Evolutionary conservation across 2,329 filamentous ascomycete species (phyloP), one percentile per base, ranked within the genome.

Genomic region (Thermomyces lanuginosus): DNA sequence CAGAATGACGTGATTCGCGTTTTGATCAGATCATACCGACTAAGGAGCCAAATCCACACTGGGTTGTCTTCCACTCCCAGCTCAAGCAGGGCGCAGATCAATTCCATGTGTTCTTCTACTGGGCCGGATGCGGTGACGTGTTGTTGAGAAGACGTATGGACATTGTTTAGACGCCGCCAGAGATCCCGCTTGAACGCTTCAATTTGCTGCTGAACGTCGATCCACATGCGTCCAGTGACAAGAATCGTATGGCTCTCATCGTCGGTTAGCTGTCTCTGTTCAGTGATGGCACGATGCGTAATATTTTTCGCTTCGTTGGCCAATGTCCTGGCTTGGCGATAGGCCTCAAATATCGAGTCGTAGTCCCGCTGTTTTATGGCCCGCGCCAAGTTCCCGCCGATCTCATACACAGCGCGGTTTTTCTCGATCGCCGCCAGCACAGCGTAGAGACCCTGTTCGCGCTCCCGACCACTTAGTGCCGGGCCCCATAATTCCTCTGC

Each of bases 401-500:
- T 65, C 43, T 91, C 82, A 37, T 93, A 78, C 25, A 89, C 72
- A 17, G 78, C 76, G 33, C 74, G 76, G 48, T 89, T 79, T 35
- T 72, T 72, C 35, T 89, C 77, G 24, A 98, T 64, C 8, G 76
- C 73, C 6, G 67, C 66, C 12, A 83, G 64, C 6, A 93, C 71
- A 1, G 70, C 66, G 49, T 84, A 91, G 29, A 98, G 62, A 35
- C 76, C 76, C 45, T 84, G 79, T 44, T 95, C 89, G 45, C 86
- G 83, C 42, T 95, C 84, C 15, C 81, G 72, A 3, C 89, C 89
- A 20, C 83, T 82, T 19, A 98, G 55, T 1, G 89, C 86, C 2
- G 89, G 89, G 0, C 89, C 89, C 84, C 91, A 98, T 6, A 98
- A 79, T 44, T 98, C 89, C 51, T 95, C 83, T 0, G 86, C 89